Evolutionary conservation across 2,329 filamentous ascomycete species (phyloP).

Genomic region (Ilyonectria mors-panacis): DNA sequence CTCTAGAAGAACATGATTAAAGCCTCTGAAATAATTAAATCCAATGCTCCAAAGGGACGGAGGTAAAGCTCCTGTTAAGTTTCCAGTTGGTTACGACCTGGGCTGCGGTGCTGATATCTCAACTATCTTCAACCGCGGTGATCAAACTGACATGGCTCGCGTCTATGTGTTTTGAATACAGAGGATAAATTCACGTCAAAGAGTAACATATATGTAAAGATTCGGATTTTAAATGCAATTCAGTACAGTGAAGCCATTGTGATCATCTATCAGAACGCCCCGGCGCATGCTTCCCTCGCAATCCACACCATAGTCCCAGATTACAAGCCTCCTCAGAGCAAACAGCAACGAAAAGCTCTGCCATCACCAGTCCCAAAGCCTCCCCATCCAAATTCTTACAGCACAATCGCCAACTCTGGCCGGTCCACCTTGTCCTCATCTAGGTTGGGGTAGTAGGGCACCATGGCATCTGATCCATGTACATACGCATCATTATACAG

Average conservation of each 20-base stretch:
- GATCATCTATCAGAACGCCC: slow-evolving; percentile 50
- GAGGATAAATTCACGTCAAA: not conserved
- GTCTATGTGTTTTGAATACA: too few species aligned
- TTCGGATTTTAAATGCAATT: slow-evolving; percentile 19
- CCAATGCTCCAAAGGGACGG: too few species aligned
- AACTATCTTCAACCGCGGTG: not conserved
- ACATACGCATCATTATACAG: slow-evolving; percentile 98
- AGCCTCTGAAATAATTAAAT: too few species aligned
- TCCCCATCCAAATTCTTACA: slow-evolving; percentile 65
- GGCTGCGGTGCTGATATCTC: too few species aligned
- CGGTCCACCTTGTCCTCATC: slow-evolving; percentile 85
- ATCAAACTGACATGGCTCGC: not conserved
- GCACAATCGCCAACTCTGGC: slow-evolving; percentile 85
- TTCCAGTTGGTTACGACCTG: too few species aligned
- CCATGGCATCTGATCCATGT: slow-evolving; percentile 92
- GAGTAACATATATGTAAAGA: not conserved
- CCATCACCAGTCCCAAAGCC: slow-evolving; percentile 15
- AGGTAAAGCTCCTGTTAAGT: too few species aligned
- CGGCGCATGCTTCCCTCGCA: slow-evolving; percentile 46
- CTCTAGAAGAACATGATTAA: too few species aligned
- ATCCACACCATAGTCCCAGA: slow-evolving; percentile 41
- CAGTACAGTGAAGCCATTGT: slow-evolving; percentile 41
- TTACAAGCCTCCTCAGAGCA: slow-evolving; percentile 43
- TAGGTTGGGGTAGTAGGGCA: slow-evolving; percentile 93
- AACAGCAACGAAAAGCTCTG: slow-evolving; percentile 22